Conservation (phyloP, 2,329 filamentous ascomycete species). For the Apiospora saccharicola region DNA sequence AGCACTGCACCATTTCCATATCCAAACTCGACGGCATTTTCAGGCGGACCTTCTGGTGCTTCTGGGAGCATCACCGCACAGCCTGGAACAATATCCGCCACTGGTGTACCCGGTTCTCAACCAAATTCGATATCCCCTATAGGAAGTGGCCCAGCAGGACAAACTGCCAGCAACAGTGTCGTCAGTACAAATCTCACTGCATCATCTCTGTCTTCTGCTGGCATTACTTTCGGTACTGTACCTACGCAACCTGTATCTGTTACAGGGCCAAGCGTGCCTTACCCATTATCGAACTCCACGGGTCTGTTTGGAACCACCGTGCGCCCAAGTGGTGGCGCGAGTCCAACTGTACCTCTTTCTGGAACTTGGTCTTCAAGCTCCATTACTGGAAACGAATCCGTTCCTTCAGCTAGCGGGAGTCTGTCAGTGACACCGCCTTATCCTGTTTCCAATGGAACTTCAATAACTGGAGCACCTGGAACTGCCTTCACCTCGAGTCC, state of each 20-base stretch:
- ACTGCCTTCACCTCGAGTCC: not conserved
- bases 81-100: constrained; percentile 9
- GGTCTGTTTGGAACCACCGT: constrained; percentile 24
- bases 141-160: constrained; percentile 19
- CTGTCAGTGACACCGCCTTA: constrained; percentile 6
- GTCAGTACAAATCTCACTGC: not conserved
- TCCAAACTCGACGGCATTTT: constrained; percentile 33
- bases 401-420: not conserved
- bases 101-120: not conserved
- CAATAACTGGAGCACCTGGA: not conserved
- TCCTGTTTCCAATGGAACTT: constrained; percentile 22
- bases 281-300: constrained; percentile 31
- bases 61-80: constrained; percentile 7
- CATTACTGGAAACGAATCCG: not conserved
- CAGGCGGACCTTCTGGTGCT: constrained; percentile 27
- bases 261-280: constrained; percentile 25
- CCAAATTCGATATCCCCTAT: constrained; percentile 1
- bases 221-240: constrained; percentile 20
- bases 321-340: constrained; percentile 24
- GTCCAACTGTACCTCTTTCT: not conserved
- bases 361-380: not conserved
- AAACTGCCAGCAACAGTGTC: constrained; percentile 8
- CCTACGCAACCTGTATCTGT: constrained; percentile 22
- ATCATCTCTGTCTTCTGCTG: not conserved
- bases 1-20: constrained; percentile 12